These are phyloP conservation scores for Gillenia trifoliata DNA, from an alignment of 306 rosid genomes.

Conservation along the genomic window DNA sequence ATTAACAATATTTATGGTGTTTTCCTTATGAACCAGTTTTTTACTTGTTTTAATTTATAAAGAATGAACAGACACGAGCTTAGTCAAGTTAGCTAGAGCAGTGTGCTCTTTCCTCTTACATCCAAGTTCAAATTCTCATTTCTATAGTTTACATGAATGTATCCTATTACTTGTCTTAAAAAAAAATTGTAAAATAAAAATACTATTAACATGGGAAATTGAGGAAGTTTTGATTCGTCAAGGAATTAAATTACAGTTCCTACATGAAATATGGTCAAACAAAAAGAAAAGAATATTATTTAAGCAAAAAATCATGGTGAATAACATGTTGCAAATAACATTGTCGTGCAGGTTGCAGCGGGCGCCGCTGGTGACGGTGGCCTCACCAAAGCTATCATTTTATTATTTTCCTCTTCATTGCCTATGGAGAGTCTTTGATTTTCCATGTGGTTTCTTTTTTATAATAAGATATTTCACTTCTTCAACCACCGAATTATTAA, in stretches of 20 bases:
- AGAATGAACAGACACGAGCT: no score
- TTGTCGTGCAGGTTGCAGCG: neutral
- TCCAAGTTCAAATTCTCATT: no score
- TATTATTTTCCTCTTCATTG: neutral
- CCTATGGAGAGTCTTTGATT: neutral
- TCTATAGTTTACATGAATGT: no score
- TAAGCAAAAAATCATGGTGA: neutral
- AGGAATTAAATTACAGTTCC: neutral
- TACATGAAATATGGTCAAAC: neutral
- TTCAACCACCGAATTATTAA: neutral
- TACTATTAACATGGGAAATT: neutral
- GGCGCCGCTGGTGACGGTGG: neutral
- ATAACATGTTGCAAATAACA: neutral
- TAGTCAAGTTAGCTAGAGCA: no score
- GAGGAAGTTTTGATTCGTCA: neutral
- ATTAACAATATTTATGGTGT: no score
- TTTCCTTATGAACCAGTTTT: neutral
- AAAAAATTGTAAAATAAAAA: no score
- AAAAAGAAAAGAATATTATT: neutral
- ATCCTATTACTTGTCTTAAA: no score
- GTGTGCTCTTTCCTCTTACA: no score
- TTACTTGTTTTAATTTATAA: no score
- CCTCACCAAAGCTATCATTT: neutral
- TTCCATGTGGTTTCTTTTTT: neutral
- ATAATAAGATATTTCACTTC: neutral